Base-by-base conservation (phyloP, 225 moss, liverwort and hornwort genomes). In the Climacium dendroides region DNA sequence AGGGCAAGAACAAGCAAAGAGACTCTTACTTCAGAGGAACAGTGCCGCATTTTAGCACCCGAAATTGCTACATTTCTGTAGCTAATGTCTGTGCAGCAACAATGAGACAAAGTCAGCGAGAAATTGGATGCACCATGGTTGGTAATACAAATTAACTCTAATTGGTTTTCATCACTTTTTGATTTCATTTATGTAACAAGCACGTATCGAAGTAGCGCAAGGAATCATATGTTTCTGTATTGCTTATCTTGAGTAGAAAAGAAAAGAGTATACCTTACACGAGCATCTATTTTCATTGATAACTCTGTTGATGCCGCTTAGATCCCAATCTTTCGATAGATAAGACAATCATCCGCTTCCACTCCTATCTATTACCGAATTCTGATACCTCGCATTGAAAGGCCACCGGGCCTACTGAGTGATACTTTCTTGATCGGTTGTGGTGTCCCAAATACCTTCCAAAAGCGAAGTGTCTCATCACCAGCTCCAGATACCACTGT, bases 401-500 rank as follows among this genome's bases (percentile, higher is more conserved):
- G 92, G 39, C 76, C 88, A 17, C 83, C 83, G 61, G 82, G 26
- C 25, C 83, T 82, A 54, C 41, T 82, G 65, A 83, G 28, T 23
- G 88, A 87, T 50, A 63, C 75, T 64, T 90, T 75, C 75, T 69
- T 71, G 52, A 73, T 43, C 60, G 75, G 45, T 60, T 89, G 89
- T 69, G 97, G 93, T 79, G 92, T 70, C 61, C 95, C 96, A 84
- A 98, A 98, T 57, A 97, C 97, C 87, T 96, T 97, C 98, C 96
- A 97, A 78, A 97, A 98, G 28, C 98, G 94, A 73, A 96, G 94
- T 66, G 96, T 98, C 90, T 98, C 98, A 78, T 98, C 98, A 43
- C 93, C 94, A 62, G 96, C 98, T 85, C 96, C 95, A 83, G 95
- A 97, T 58, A 96, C 96, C 54, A 97, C 94, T n/a, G 92, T 96